Evolutionary conservation across 805 yeast species (phyloP).

Genomic region (Pichia ethanolica): DNA sequence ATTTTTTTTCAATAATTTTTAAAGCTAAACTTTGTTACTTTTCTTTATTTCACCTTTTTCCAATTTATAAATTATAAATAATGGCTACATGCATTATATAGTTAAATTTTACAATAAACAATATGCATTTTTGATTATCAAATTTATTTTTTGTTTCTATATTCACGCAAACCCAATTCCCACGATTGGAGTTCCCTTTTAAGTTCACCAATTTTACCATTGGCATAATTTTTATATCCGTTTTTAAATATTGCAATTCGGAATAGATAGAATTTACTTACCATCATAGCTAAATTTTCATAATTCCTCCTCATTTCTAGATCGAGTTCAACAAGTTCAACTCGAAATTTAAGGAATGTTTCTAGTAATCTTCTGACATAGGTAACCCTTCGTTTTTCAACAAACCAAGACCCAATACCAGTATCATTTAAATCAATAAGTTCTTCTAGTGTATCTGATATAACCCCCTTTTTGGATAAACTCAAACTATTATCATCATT

Average conservation of each 20-base stretch:
- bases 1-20: background rate
- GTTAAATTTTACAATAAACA: too few species aligned
- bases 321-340: constrained; percentile 36
- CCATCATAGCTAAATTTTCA: constrained; percentile 55
- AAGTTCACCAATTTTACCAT: constrained; percentile 20
- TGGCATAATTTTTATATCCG: constrained; percentile 30
- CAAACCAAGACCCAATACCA: constrained; percentile 20
- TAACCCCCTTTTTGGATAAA: background rate
- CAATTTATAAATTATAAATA: too few species aligned
- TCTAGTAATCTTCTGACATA: constrained; percentile 37
- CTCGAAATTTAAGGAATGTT: constrained; percentile 35
- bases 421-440: background rate
- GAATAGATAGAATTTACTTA: constrained; percentile 50
- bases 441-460: background rate
- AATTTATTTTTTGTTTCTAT: background rate
- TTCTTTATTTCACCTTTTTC: background rate
- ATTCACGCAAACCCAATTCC: constrained; percentile 10
- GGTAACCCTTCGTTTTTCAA: constrained; percentile 46
- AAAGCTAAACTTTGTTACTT: background rate
- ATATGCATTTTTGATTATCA: background rate
- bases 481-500: background rate
- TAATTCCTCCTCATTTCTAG: constrained; percentile 44
- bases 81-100: too few species aligned
- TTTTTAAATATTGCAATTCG: constrained; percentile 35
- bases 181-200: constrained; percentile 16